Percentiles rank a stretch among this genome's conserved stretches.
phyloP scores from a whole-genome alignment of 2,329 filamentous ascomycete species.

The Byssothecium circinans region DNA sequence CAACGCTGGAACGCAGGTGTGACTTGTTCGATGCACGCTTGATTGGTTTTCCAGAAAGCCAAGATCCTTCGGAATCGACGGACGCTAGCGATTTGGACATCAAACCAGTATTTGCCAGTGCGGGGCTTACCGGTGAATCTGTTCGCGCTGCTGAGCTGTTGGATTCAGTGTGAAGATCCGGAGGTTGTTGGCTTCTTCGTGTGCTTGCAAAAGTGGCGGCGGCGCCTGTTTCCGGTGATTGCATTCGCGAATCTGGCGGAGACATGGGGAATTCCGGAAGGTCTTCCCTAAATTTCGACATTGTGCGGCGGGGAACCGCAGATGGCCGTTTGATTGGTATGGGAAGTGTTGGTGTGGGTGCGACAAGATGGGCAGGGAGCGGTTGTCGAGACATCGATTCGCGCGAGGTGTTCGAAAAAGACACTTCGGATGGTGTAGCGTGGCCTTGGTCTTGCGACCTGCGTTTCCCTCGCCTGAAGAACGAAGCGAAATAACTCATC shows the following conservation, averaged over 20 bases:
- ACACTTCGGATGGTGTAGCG: slow-evolving; percentile 65
- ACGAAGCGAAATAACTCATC: slow-evolving; percentile 48
- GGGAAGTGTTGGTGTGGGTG: slow-evolving; percentile 39
- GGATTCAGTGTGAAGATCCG: slow-evolving; percentile 33
- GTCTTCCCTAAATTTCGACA: slow-evolving; percentile 91
- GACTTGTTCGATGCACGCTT: slow-evolving; percentile 52
- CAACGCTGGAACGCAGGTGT: slow-evolving; percentile 50
- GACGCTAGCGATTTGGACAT: slow-evolving; percentile 87
- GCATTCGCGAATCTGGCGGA: slow-evolving; percentile 79
- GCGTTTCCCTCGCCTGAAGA: slow-evolving; percentile 68
- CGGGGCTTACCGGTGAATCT: slow-evolving; percentile 47
- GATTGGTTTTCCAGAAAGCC: slow-evolving; percentile 77
- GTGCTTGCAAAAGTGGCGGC: slow-evolving; percentile 46
- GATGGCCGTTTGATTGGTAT: slow-evolving; percentile 52
- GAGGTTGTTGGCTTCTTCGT: slow-evolving; percentile 42
- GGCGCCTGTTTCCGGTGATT: slow-evolving; percentile 70
- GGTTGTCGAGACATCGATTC: slow-evolving; percentile 73
- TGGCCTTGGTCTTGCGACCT: slow-evolving; percentile 51
- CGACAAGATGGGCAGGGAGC: slow-evolving; percentile 53
- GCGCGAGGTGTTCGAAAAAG: slow-evolving; percentile 84
- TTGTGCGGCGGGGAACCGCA: slow-evolving; percentile 72
- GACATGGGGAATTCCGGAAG: slow-evolving; percentile 83
- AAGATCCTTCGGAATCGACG: slow-evolving; percentile 93
- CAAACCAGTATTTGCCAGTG: slow-evolving; percentile 30
- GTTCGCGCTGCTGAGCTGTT: slow-evolving; percentile 36